Conservation (phyloP, 139 green algal species). For the Yamagishiella unicocca region DNA sequence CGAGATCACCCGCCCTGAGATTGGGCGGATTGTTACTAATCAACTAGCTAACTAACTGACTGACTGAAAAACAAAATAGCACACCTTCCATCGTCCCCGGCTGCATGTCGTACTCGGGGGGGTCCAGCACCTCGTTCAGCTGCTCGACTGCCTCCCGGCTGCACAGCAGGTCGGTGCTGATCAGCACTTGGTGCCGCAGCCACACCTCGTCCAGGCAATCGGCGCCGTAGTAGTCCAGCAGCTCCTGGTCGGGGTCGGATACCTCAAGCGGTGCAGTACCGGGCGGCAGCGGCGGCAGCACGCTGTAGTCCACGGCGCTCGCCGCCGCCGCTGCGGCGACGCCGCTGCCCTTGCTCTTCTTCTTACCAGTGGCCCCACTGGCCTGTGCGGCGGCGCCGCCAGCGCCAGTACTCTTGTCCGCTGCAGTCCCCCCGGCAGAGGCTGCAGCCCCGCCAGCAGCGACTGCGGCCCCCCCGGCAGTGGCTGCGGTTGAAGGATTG, state of each 20-base stretch:
- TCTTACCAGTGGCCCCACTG: not conserved
- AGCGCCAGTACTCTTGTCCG: not conserved
- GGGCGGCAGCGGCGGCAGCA: not conserved
- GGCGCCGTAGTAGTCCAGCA: not conserved
- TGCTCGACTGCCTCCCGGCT: not conserved
- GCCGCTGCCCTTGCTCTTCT: constrained; percentile 37
- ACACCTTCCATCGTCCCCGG: not conserved
- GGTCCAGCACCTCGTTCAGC: not conserved
- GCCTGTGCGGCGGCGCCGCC: too few relatives aligned
- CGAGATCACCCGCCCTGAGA: too few relatives aligned
- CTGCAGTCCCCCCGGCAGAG: not conserved
- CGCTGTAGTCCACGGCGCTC: not conserved
- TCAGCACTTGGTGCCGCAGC: not conserved
- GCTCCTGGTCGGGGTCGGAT: not conserved
- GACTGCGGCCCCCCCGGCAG: not conserved
- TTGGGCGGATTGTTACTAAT: too few relatives aligned
- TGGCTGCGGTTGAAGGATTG: too few relatives aligned
- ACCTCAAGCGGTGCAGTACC: not conserved
- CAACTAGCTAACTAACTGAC: too few relatives aligned
- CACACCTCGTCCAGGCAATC: not conserved
- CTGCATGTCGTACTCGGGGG: not conserved
- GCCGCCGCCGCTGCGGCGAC: not conserved
- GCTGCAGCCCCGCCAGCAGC: not conserved
- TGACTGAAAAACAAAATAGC: too few relatives aligned
- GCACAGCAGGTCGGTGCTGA: constrained; percentile 7